Percentiles rank a stretch among this genome's conserved stretches.
These are phyloP conservation scores for Lentinula boryana DNA, from an alignment of 768 basidiomycete genomes.

Conservation along the genomic window DNA sequence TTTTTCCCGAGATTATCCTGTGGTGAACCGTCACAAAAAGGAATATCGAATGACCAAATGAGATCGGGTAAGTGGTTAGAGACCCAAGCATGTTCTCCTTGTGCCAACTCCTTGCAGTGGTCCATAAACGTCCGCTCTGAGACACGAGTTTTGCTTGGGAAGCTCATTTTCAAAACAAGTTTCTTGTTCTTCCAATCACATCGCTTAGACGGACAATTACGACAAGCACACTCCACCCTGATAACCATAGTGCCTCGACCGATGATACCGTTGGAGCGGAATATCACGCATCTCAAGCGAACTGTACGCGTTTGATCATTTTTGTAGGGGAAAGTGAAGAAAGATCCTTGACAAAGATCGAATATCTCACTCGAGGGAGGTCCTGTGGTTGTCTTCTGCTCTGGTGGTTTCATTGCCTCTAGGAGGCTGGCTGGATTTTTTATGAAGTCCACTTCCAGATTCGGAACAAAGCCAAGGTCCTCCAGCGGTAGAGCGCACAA, in stretches of 20 bases:
- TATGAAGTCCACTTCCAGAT: not conserved
- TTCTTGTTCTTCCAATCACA: not conserved
- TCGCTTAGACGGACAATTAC: not conserved
- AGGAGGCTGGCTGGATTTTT: not conserved
- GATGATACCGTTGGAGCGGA: not conserved
- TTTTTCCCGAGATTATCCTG: not conserved
- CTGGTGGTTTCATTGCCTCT: not conserved
- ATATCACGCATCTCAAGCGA: not conserved
- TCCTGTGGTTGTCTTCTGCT: not conserved
- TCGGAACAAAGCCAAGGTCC: not conserved
- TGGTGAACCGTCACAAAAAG: not conserved
- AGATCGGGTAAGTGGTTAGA: not conserved
- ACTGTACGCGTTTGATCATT: not conserved
- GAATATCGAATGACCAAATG: not conserved
- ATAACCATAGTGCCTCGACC: not conserved
- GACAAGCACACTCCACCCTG: not conserved
- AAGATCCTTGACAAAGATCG: not conserved
- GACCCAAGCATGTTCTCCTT: not conserved
- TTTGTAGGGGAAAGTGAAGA: not conserved
- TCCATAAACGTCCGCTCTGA: not conserved
- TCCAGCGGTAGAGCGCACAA: not conserved
- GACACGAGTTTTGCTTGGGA: not conserved
- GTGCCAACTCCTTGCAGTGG: not conserved
- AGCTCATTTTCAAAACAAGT: not conserved
- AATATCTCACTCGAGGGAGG: not conserved